Evolutionary conservation across 768 basidiomycete species (phyloP), one percentile per base, ranked within the genome.

Genomic region (Suillus tomentosus): DNA sequence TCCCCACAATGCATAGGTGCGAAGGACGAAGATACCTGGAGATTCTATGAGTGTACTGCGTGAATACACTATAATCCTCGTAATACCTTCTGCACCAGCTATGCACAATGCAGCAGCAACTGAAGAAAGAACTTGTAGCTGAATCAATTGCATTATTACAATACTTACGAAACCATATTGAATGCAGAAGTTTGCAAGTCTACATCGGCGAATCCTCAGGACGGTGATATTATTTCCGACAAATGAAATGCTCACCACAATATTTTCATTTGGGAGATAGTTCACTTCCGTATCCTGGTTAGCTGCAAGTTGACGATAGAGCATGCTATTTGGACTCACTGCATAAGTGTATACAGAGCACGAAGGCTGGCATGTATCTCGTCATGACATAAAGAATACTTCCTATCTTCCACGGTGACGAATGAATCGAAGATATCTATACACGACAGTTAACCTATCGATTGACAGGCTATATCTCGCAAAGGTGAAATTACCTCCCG

Each of bases 1-100:
- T 54, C 53, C 53, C 53, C 53, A 54, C n/a, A 54, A 54, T 36
- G 31, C 53, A n/a, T 54, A 54, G 15, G 53, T 54, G 53, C 53
- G 53, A 54, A 54, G 53, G 53, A 36, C 2, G 19, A 54, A 54
- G 34, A 54, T 54, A 54, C 53, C 53, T 54, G 53, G 6, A 37
- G 19, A 7, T 54, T 19, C 11, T 36, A 11, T 54, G 11, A 54
- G 53, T 13, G 19, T 7, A n/a, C 53, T 13, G 19, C 53, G 11
- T 54, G 6, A 7, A 34, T 54, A 36, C 34, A n/a, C 34, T n/a
- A n/a, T 34, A n/a, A 6, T n/a, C n/a, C 15, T 36, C 11, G 19
- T n/a, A n/a, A 54, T 36, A 54, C 53, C 53, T 54, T 54, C 53
- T 36, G 53, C 31, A 54, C 31, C 3, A n/a, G 53, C 19, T n/a